phyloP scores from a whole-genome alignment of 129 eudicot genomes.

The Helichrysum umbraculigerum region DNA sequence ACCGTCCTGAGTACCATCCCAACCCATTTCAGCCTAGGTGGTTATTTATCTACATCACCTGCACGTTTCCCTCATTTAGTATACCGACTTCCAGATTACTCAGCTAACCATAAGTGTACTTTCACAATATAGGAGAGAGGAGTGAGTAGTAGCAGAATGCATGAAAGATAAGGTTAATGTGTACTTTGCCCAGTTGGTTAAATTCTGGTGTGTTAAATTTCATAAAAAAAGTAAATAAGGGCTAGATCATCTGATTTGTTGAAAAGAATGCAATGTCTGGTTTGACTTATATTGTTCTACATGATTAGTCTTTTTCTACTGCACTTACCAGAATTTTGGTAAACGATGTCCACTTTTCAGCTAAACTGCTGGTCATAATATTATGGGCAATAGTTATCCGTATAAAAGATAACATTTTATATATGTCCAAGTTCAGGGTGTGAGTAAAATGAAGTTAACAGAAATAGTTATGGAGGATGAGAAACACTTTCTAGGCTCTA shows the following conservation, averaged over 20 bases:
- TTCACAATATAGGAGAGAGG: too few relatives aligned
- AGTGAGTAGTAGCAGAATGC: too few relatives aligned
- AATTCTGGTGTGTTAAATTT: too few relatives aligned
- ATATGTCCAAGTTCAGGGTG: neutral
- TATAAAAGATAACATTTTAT: too few relatives aligned
- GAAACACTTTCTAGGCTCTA: neutral
- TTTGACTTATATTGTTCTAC: neutral
- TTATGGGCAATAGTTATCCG: neutral
- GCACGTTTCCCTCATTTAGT: too few relatives aligned
- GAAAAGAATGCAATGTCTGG: neutral
- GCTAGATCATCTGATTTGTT: neutral
- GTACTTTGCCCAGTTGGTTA: too few relatives aligned
- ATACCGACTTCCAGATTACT: too few relatives aligned
- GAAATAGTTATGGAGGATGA: neutral
- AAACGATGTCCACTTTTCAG: neutral
- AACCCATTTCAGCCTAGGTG: too few relatives aligned
- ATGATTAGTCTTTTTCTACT: neutral
- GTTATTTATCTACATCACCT: too few relatives aligned
- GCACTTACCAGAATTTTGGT: slow-evolving; percentile 2
- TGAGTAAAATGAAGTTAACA: neutral
- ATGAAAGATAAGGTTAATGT: too few relatives aligned
- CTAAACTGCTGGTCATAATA: neutral
- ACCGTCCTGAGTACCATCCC: too few relatives aligned
- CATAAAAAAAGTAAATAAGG: neutral
- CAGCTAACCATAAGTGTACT: too few relatives aligned